Percentiles rank a stretch among this genome's conserved stretches.
Evolutionary conservation across 371 early-diverging fungal species (phyloP).

Genomic region (Mucor lusitanicus): DNA sequence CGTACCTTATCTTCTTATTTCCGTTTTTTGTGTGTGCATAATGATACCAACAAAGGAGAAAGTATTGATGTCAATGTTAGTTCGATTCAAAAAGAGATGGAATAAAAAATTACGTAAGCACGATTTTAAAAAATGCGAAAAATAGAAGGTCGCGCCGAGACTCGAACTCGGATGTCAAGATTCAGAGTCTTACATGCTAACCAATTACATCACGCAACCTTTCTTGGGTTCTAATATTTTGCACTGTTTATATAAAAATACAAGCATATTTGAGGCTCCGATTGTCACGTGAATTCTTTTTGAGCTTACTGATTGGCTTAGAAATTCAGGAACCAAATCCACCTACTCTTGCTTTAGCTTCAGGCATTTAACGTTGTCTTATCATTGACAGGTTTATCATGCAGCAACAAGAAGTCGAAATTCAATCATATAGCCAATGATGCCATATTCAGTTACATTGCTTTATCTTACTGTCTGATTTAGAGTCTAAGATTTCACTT

Average conservation of each 20-base stretch:
- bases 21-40: background rate
- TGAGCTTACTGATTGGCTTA: no score
- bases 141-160: conserved; percentile 41
- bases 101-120: background rate
- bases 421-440: no score
- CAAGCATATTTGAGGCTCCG: no score
- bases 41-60: background rate
- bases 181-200: conserved; percentile 49
- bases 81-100: background rate
- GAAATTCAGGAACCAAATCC: background rate
- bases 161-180: conserved; percentile 49
- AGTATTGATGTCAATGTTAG: background rate
- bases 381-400: no score
- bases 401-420: no score
- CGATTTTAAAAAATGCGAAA: background rate
- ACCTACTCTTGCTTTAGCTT: no score
- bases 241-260: background rate
- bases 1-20: background rate
- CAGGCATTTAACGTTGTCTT: no score
- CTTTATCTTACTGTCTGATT: no score
- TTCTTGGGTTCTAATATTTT: background rate
- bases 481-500: no score
- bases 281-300: background rate
- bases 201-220: conserved; percentile 48
- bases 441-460: no score